Percentiles rank a stretch among this genome's conserved stretches.
Evolutionary conservation across 2,329 filamentous ascomycete genomes (phyloP).

Genomic region (Fusarium sp.): DNA sequence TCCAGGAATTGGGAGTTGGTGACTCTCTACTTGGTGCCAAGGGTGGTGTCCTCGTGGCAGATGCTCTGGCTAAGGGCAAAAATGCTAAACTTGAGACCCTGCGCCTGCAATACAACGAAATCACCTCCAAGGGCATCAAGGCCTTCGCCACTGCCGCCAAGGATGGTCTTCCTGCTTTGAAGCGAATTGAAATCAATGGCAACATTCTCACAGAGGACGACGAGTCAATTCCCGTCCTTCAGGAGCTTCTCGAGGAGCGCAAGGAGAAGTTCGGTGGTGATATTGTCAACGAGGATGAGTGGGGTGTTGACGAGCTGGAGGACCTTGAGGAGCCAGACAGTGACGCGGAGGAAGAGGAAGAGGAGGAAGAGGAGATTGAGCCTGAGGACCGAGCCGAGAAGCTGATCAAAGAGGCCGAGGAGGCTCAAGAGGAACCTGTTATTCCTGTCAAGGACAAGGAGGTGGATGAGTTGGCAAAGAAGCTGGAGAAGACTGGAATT

Average conservation of each 20-base stretch:
- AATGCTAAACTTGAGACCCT: constrained; percentile 84
- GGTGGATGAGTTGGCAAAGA: constrained; percentile 81
- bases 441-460: constrained; percentile 76
- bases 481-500: constrained; percentile 75
- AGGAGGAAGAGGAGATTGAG: constrained; percentile 71
- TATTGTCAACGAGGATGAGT: constrained; percentile 77
- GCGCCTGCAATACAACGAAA: constrained; percentile 93
- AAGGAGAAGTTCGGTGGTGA: constrained; percentile 78
- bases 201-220: constrained; percentile 95
- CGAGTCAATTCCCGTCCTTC: constrained; percentile 71
- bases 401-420: constrained; percentile 73
- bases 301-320: constrained; percentile 86
- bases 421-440: constrained; percentile 78
- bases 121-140: constrained; percentile 79
- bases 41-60: constrained; percentile 77
- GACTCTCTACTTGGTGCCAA: constrained; percentile 86
- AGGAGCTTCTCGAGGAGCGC: constrained; percentile 76
- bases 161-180: constrained; percentile 75
- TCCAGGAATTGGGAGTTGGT: constrained; percentile 86
- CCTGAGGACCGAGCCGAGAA: constrained; percentile 74
- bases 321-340: constrained; percentile 83
- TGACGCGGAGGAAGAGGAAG: constrained; percentile 74
- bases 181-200: constrained; percentile 91
- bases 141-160: constrained; percentile 75
- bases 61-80: constrained; percentile 76